Conservation (phyloP, 2,329 filamentous ascomycete genomes). For the Neofusicoccum ribis region DNA sequence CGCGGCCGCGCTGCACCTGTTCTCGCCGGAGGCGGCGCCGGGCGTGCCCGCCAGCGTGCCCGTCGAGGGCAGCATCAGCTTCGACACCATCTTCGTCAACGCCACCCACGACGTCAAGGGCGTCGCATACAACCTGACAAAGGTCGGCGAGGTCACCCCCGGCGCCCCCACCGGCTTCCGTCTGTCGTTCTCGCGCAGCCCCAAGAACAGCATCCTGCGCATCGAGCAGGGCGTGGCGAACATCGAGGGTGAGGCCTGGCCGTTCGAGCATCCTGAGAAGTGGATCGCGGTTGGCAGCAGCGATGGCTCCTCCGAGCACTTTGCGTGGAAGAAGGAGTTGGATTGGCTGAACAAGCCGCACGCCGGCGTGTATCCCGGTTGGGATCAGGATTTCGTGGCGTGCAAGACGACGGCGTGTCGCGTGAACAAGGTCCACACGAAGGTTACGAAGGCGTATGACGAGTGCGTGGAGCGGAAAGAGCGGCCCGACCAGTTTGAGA, state of each 20-base stretch:
- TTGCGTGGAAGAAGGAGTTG: slow-evolving; percentile 11
- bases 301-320: slow-evolving; percentile 4
- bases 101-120: slow-evolving; percentile 16
- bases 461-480: slow-evolving; percentile 8
- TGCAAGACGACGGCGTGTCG: slow-evolving; percentile 20
- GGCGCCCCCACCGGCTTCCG: slow-evolving; percentile 8
- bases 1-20: background rate
- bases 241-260: background rate
- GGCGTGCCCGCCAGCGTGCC: background rate
- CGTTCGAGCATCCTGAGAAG: background rate
- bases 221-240: slow-evolving; percentile 9
- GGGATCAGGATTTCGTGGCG: slow-evolving; percentile 12
- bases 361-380: slow-evolving; percentile 11
- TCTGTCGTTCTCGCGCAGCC: slow-evolving; percentile 10
- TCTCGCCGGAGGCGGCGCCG: background rate
- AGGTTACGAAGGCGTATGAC: slow-evolving; percentile 6
- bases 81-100: slow-evolving; percentile 6
- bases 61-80: background rate
- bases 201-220: slow-evolving; percentile 13
- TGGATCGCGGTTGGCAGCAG: background rate
- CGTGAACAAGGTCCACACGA: slow-evolving; percentile 19
- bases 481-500: slow-evolving; percentile 2
- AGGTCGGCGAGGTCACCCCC: slow-evolving; percentile 1
- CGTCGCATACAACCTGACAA: slow-evolving; percentile 10
- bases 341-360: slow-evolving; percentile 13